Evolutionary conservation across 2,329 filamentous ascomycete genomes (phyloP), one percentile per base, ranked within the genome.

Genomic region (Dothistroma septosporum): DNA sequence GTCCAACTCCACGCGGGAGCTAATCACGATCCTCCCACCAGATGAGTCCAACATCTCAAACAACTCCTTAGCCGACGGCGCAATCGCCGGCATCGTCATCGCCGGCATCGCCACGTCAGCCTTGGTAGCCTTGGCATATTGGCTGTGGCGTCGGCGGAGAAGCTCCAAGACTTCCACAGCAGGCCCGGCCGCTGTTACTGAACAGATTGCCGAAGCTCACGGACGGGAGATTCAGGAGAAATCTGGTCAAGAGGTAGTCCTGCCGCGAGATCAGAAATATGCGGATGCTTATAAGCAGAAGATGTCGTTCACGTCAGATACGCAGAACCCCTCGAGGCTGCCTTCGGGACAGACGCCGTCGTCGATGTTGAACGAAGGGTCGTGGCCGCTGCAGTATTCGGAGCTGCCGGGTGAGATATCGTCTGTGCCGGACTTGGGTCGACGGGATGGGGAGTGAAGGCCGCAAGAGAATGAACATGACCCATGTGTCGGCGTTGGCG

Each of bases 11-110:
- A 61, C 54, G 24, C 37, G 52, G 19, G 47, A 57, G 32, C 21
- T 60, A n/a, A 46, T 55, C 11, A 28, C 58, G 1, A 60, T 60
- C 7, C 14, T 55, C 1, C 48, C 61, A 6, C 50, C 58, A 4
- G 56, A 41, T 12, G 28, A 14, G n/a, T 7, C 28, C 8, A 21
- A 22, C 21, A 14, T 41, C 11, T 28, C 24, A 21, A 22, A 28
- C 19, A 19, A 22, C 22, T 22, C 28, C 22, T 33, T 64, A 7
- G 54, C 48, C n/a, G 46, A 37, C n/a, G 62, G 62, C 35, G 60
- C 62, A 6, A 64, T 64, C 19, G 62, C 62, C 6, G 62, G 59
- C 19, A 61, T 60, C 28, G 62, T 60, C 41, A 47, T 61, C 2
- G 61, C 54, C 5, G 48, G 55, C 8, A 35, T 62, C 7, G 60